A percentile compares a stretch with the other conserved stretches of the same genome.
Evolutionary conservation across 2,329 filamentous ascomycete genomes (phyloP).

Genomic region (Aspergillus hortae): DNA sequence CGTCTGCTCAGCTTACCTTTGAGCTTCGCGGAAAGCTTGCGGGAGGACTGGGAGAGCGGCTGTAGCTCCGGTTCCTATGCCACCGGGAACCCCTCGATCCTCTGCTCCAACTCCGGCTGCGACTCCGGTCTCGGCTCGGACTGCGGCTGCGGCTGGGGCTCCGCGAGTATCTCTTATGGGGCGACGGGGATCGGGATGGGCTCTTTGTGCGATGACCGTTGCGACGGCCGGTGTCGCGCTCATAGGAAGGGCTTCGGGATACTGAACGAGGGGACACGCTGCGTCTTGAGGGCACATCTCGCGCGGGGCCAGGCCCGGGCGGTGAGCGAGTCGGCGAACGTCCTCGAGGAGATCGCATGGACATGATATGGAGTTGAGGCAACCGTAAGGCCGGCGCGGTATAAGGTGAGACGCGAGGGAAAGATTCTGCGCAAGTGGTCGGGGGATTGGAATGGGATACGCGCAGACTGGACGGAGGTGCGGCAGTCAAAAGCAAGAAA

Average conservation of each 20-base stretch:
- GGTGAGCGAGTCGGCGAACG: constrained; percentile 26
- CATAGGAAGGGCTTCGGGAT: constrained; percentile 26
- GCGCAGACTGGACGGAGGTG: no score
- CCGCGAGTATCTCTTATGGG: constrained; percentile 26
- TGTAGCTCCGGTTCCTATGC: constrained; percentile 33
- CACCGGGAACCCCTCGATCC: constrained; percentile 32
- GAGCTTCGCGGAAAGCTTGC: constrained; percentile 30
- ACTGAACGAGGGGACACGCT: constrained; percentile 34
- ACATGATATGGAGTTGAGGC: constrained; percentile 15
- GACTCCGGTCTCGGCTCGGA: constrained; percentile 25
- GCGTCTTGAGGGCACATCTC: constrained; percentile 26
- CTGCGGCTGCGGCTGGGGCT: constrained; percentile 13
- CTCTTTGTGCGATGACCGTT: constrained; percentile 26
- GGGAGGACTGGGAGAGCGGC: constrained; percentile 25
- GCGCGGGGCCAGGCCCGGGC: constrained; percentile 19
- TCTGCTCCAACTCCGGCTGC: constrained; percentile 36
- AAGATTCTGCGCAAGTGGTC: no score
- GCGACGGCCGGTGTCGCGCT: constrained; percentile 18
- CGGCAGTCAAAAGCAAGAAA: no score
- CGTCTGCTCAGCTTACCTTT: constrained; percentile 24
- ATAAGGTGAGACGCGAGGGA: no score
- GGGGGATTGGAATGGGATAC: no score
- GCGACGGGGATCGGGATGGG: constrained; percentile 26
- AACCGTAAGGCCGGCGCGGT: no score
- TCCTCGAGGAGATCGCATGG: constrained; percentile 22